Base-by-base conservation (phyloP, 495 filamentous ascomycete species). In the Podospora appendiculata region DNA sequence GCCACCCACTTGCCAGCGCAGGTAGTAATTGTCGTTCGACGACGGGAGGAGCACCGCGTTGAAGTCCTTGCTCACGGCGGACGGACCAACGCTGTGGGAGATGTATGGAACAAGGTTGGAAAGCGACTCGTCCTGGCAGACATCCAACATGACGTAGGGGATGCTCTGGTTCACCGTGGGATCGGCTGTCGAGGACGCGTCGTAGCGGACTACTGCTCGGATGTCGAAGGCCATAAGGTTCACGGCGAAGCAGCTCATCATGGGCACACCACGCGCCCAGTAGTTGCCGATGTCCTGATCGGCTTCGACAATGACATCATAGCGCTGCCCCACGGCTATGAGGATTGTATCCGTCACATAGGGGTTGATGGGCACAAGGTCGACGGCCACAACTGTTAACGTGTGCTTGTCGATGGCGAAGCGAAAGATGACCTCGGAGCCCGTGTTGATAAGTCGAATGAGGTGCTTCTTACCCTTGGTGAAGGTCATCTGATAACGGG, bases 291-390 rank as follows among this genome's bases (percentile, higher is more conserved):
- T 45, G 9, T 50, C 4, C 47, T 79, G 70, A 49, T 80, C 70
- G 10, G 82, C 82, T 35, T 73, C 73, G 18, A 87, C 70, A 48
- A 87, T 74, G 18, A 87, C 67, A 54, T 86, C 75, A 65, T 84
- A 85, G 38, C 84, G 72, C 64, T 88, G 81, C 4, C 80, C 82
- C 58, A 85, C 83, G 36, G 57, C 74, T 32, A 86, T 69, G 8
- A 62, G 56, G 10, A 83, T 49, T 8, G 65, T 56, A 6, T 65
- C 50, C 36, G 63, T 64, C 33, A 49, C 49, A 32, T 70, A 77
- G 1, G 76, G 76, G 0, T 50, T 55, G 43, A 79, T 69, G 4
- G 70, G 69, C 12, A 71, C 64, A 33, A 65, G 68, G 54, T 76
- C 72, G 19, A 42, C 65, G 13, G 65, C 60, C 18, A 75, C 67